Base-by-base conservation (phyloP, 306 rosid genomes). In the Ceratonia siliqua region DNA sequence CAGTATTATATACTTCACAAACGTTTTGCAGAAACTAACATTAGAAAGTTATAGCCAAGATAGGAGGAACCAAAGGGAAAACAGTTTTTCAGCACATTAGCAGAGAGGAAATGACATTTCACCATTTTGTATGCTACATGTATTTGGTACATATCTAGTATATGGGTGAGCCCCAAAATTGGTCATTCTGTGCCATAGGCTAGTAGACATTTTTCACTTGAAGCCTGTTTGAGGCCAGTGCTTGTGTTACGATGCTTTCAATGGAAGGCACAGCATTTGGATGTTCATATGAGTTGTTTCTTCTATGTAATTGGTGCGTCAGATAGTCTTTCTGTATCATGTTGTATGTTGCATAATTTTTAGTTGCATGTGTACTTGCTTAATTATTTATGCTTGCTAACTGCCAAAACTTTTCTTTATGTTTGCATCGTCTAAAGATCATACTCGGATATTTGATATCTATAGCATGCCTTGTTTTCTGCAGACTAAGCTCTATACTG, bases 401-500 rank as follows among this genome's bases (percentile, higher is more conserved):
- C 45, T 25, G 2, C 32, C 33, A 45, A 13, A 10, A 6, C 45
- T 59, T 59, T 32, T 21, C 21, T 8, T 73, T 15, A 56, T 57
- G 17, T 39, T 61, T 15, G 22, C 59, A 35, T 58, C 45, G 28
- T 18, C 28, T 68, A 46, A 5, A 36, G 42, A 15, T 50, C 46
- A 50, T 62, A 8, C 25, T 10, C 52, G 27, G 15, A 36, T 35
- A 64, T 68, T 68, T 68, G 50, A 69, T 59, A 42, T 67, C 32
- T 41, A 38, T 56, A 27, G 12, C 25, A 74, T 62, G 54, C 28
- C 55, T 39, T 72, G 6, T 78, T 75, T 59, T 42, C 18, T 68
- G 70, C 82, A 85, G 89, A 85, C 89, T 38, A 53, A 70, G 77
- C 84, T 82, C 13, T 85, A 85, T 52, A 75, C 21, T 39, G 86